These are phyloP conservation scores for Candida parachauliodes DNA, from an alignment of 805 yeast genomes.

Conservation along the genomic window DNA sequence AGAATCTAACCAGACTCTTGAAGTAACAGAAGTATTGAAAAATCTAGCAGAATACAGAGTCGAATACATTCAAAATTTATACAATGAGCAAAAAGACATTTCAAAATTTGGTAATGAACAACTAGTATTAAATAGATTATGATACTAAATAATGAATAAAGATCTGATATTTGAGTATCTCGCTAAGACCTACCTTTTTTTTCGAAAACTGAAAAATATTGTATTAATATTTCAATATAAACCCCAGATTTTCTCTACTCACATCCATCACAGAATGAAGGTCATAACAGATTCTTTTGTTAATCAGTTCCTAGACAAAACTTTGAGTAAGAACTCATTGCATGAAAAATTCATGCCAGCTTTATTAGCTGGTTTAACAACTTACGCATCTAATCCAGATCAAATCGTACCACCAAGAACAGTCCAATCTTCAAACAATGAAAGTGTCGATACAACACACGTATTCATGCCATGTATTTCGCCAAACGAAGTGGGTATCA, in stretches of 20 bases:
- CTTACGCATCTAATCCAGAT: slow-evolving; percentile 41
- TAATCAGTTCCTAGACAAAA: slow-evolving; percentile 21
- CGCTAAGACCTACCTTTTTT: background rate
- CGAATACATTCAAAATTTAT: slow-evolving; percentile 3
- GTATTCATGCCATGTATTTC: slow-evolving; percentile 67
- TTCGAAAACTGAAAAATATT: too few species aligned
- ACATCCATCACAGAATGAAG: slow-evolving; percentile 18
- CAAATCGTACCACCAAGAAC: slow-evolving; percentile 52
- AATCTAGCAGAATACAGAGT: slow-evolving; percentile 1
- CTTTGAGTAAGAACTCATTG: slow-evolving; percentile 23
- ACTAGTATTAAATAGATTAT: slow-evolving; percentile 1
- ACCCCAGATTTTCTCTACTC: background rate
- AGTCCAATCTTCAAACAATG: slow-evolving; percentile 36
- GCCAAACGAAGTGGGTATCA: slow-evolving; percentile 50
- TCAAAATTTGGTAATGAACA: background rate
- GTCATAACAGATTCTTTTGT: slow-evolving; percentile 29
- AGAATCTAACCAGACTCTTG: background rate
- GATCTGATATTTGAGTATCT: too few species aligned
- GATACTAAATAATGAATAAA: background rate
- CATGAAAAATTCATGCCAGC: slow-evolving; percentile 29
- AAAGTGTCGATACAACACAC: slow-evolving; percentile 41
- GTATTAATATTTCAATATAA: background rate
- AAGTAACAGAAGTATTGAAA: background rate
- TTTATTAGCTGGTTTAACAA: slow-evolving; percentile 33
- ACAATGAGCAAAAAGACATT: background rate